These are phyloP conservation scores for Rhodotorula mucilaginosa DNA, from an alignment of 1,284 basidiomycete species.

Conservation along the genomic window DNA sequence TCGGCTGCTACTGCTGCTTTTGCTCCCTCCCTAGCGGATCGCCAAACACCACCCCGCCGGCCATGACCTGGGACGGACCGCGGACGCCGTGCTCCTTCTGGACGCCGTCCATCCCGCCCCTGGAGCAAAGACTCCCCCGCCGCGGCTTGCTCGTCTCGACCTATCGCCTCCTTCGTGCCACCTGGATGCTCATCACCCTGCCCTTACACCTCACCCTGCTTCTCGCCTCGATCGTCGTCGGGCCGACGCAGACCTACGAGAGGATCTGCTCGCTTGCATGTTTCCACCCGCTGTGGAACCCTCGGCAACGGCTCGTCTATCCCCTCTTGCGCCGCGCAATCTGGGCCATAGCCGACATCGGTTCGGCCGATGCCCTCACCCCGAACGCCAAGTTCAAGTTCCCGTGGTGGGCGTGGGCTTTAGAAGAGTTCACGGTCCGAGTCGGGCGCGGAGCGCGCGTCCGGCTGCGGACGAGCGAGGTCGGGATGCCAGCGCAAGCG, in stretches of 20 bases:
- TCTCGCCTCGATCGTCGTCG: constrained; percentile 2
- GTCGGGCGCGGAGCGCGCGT: constrained; percentile 14
- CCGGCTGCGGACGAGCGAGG: not conserved
- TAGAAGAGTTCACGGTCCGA: constrained; percentile 21
- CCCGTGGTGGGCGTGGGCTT: constrained; percentile 9
- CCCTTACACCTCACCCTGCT: constrained; percentile 16
- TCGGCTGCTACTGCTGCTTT: not conserved
- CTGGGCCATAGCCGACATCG: constrained; percentile 36
- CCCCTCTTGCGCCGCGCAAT: constrained; percentile 37
- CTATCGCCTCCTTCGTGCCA: constrained; percentile 16
- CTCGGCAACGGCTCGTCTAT: constrained; percentile 33
- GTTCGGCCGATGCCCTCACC: constrained; percentile 19
- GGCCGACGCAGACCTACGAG: not conserved
- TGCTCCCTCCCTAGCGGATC: too few relatives aligned
- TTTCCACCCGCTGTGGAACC: constrained; percentile 26
- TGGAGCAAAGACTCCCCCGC: constrained; percentile 12
- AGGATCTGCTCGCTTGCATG: constrained; percentile 3
- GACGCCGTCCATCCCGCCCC: constrained; percentile 21
- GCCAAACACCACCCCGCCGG: not conserved
- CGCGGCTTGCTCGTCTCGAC: not conserved
- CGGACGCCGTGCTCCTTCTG: constrained; percentile 16
- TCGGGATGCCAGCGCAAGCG: not conserved
- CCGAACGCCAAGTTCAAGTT: not conserved
- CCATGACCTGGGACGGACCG: constrained; percentile 11
- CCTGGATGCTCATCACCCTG: constrained; percentile 14